Base-by-base conservation (phyloP, 2,329 filamentous ascomycete genomes). In the Pseudocercospora crystallina region DNA sequence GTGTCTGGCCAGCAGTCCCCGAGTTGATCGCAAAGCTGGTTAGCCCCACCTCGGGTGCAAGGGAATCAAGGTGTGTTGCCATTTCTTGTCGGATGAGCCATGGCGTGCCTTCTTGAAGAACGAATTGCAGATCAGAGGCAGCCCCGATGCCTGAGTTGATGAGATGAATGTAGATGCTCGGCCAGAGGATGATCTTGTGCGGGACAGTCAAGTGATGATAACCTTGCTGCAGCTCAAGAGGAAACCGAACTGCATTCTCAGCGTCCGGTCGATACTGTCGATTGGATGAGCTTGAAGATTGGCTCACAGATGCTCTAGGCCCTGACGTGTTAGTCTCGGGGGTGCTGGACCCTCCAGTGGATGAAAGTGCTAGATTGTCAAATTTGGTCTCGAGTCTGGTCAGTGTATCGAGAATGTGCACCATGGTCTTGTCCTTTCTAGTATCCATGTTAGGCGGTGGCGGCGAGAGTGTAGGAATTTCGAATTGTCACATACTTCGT, bases 341-440 rank as follows among this genome's bases (percentile, higher is more conserved):
- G 3, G 56, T 58, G 33, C 42, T 51, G 13, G 47, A 32, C 7
- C 20, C 20, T 17, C 43, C 47, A 31, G 40, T 45, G 13, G 38
- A 42, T 17, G 47, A 45, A 4, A 67, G 43, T 5, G 62, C 53
- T 5, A 69, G 55, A 33, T 61, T 68, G 66, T 84, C 80, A 56
- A 84, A 74, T 64, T 83, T 83, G 46, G 64, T 72, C 62, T 83
- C 80, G 38, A 84, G 69, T 46, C 68, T 72, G 55, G 76, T 79
- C 44, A 84, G 69, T 9, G 76, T 73, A 41, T 83, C 79, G 29
- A 84, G 70, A 46, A 84, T 83, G 61, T 84, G 79, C 36, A 81
- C 74, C 58, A 84, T 71, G 2, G 80, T 84, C 66, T 80, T 83
- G 64, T 84, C 81, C 68, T 84, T 84, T 63, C 80, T 83, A 60